Evolutionary conservation across 2,329 filamentous ascomycete species (phyloP).

Genomic region (Cyclaneusma minus): DNA sequence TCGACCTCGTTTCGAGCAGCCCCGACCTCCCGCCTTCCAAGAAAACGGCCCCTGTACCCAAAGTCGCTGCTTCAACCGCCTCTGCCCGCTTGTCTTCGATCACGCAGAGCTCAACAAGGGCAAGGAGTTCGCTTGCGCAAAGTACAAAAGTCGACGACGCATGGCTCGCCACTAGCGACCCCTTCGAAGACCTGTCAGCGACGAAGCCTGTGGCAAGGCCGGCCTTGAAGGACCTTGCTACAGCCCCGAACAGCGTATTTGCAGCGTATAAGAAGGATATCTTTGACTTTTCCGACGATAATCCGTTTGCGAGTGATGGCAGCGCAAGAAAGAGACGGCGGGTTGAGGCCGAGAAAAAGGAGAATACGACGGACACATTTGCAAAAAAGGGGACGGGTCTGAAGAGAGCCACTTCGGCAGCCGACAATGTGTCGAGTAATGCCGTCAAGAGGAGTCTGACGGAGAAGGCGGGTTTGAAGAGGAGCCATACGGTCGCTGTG

Average conservation of each 20-base stretch:
- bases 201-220: background rate
- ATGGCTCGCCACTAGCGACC: slow-evolving; percentile 2
- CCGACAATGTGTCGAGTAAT: slow-evolving; percentile 21
- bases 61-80: slow-evolving; percentile 3
- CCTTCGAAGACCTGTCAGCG: no score
- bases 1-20: slow-evolving; percentile 12
- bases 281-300: slow-evolving; percentile 7
- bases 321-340: slow-evolving; percentile 3
- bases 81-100: slow-evolving; percentile 2
- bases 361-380: background rate
- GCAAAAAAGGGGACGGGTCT: slow-evolving; percentile 5
- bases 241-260: slow-evolving; percentile 1
- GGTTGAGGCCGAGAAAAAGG: slow-evolving; percentile 1
- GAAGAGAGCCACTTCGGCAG: slow-evolving; percentile 17
- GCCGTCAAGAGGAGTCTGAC: slow-evolving; percentile 3
- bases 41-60: slow-evolving; percentile 11
- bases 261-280: slow-evolving; percentile 3
- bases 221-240: no score
- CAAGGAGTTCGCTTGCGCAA: background rate
- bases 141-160: slow-evolving; percentile 1
- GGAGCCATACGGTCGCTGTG: slow-evolving; percentile 16
- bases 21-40: slow-evolving; percentile 1
- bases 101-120: background rate
- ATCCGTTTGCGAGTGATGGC: slow-evolving; percentile 2
- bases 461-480: slow-evolving; percentile 15